Evolutionary conservation across 2,329 filamentous ascomycete genomes (phyloP).

Genomic region (Fusarium anguioides): DNA sequence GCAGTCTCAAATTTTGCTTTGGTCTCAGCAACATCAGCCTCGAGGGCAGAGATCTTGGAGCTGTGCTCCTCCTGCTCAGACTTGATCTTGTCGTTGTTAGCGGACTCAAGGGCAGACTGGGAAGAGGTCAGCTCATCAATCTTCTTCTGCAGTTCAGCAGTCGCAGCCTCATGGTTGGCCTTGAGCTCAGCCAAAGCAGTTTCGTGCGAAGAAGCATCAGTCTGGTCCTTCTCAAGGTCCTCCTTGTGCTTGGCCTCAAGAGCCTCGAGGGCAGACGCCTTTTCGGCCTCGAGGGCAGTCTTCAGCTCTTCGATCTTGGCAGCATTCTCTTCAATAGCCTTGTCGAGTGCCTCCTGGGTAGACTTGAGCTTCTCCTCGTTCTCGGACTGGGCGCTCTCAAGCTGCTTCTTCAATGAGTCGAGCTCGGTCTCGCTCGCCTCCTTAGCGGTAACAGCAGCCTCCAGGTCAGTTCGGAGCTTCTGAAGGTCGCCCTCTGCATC

Average conservation of each 20-base stretch:
- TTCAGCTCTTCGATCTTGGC: constrained; percentile 63
- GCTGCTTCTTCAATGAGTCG: constrained; percentile 60
- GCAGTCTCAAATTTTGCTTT: constrained; percentile 61
- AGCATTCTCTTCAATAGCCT: constrained; percentile 60
- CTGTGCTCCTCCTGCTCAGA: constrained; percentile 58
- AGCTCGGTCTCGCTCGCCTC: constrained; percentile 62
- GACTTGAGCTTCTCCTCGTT: constrained; percentile 50
- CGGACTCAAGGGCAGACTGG: constrained; percentile 58
- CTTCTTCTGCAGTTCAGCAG: constrained; percentile 64
- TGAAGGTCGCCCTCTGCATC: constrained; percentile 63
- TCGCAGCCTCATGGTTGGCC: constrained; percentile 59
- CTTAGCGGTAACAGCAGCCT: constrained; percentile 61
- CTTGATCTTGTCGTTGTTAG: constrained; percentile 58
- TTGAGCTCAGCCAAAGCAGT: constrained; percentile 63
- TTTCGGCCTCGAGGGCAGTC: constrained; percentile 61
- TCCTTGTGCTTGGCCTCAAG: constrained; percentile 65
- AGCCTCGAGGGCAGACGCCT: constrained; percentile 59
- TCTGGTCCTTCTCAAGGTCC: constrained; percentile 60
- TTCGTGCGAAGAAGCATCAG: constrained; percentile 60
- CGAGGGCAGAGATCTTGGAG: constrained; percentile 61
- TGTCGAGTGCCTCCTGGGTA: constrained; percentile 50
- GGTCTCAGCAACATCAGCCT: constrained; percentile 63
- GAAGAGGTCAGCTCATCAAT: constrained; percentile 64
- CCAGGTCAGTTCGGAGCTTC: constrained; percentile 60
- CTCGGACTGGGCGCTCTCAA: constrained; percentile 56